Evolutionary conservation across 371 early-diverging fungal genomes (phyloP), one percentile per base, ranked within the genome.

Genomic region (Lichtheimia corymbifera): DNA sequence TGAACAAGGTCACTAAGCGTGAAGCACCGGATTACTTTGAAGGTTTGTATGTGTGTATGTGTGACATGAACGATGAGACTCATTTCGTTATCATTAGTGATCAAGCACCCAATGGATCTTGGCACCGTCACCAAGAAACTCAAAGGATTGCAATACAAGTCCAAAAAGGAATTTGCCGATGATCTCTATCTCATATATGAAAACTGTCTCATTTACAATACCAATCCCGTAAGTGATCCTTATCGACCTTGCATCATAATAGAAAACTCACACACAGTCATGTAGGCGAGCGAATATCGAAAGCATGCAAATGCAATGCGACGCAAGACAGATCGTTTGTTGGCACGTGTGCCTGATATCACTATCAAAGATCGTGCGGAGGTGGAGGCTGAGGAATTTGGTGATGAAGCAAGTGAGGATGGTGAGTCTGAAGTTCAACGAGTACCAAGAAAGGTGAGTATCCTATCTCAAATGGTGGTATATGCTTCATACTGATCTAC

Each of bases 1-100:
- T 97, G 17, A 87, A 85, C 61, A 93, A 92, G 71, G 99, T 99
- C 24, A 90, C 84, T 67, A 92, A 93, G 62, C 88, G 92, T 24
- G 98, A 98, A 51, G 98, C 94, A 0, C 98, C 98, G 0, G 94
- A 96, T 76, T 99, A 99, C 67, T 93, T 90, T 78, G 93, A 93
- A 50, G 83, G 84, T 82, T 72, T 9, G 54, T 42, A 30, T 50
- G 11, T 1, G 18, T n/a, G 12, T 25, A 11, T 28, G 4, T 18
- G 22, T 41, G 12, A 56, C 5, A 20, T 22, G 15, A 28, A 28
- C 27, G 58, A 22, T 27, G 18, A 18, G 12, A 17, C 5, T 30
- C 2, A 18, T 47, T 47, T 7, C n/a, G 35, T 9, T 41, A 30
- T 50, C 12, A 15, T 0, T 55, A 88, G 90, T 94, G 54, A 93